phyloP scores from a whole-genome alignment of 176 grass and related monocot species.

The Elymus sibiricus region DNA sequence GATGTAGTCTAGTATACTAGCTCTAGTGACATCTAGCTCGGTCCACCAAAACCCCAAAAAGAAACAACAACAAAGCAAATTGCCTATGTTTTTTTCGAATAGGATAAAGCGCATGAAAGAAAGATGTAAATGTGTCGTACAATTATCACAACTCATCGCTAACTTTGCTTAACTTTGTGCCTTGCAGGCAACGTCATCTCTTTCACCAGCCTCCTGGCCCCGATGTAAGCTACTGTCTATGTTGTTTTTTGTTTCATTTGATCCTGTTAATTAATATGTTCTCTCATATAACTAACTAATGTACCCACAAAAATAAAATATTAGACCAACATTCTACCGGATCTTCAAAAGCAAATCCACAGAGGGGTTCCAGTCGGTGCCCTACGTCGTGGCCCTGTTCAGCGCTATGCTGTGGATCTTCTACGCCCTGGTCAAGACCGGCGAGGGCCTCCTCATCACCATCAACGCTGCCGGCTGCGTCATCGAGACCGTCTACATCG shows the following conservation, averaged over 20 bases:
- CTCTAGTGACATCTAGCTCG: background rate
- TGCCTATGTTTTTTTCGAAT: background rate
- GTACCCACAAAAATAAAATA: background rate
- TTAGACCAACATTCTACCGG: conserved; percentile 71
- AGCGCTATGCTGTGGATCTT: conserved; percentile 80
- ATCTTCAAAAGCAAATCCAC: conserved; percentile 70
- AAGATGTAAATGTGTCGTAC: background rate
- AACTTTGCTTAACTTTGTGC: background rate
- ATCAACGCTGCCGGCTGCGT: conserved; percentile 59
- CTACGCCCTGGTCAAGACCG: conserved; percentile 66
- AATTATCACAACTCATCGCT: background rate
- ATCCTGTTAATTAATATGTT: background rate
- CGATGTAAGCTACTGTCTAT: conserved; percentile 48
- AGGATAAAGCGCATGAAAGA: background rate
- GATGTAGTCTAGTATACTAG: background rate
- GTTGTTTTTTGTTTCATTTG: background rate
- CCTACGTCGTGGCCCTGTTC: conserved; percentile 78
- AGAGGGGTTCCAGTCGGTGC: conserved; percentile 69
- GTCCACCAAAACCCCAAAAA: background rate
- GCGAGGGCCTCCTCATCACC: conserved; percentile 56
- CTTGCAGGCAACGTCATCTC: conserved; percentile 83
- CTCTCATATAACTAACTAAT: background rate
- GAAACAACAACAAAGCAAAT: background rate
- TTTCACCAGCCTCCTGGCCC: conserved; percentile 66
- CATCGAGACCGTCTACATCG: conserved; percentile 74